These are phyloP conservation scores for Colletotrichum chlorophyti DNA, from an alignment of 2,329 filamentous ascomycete genomes.

Conservation along the genomic window DNA sequence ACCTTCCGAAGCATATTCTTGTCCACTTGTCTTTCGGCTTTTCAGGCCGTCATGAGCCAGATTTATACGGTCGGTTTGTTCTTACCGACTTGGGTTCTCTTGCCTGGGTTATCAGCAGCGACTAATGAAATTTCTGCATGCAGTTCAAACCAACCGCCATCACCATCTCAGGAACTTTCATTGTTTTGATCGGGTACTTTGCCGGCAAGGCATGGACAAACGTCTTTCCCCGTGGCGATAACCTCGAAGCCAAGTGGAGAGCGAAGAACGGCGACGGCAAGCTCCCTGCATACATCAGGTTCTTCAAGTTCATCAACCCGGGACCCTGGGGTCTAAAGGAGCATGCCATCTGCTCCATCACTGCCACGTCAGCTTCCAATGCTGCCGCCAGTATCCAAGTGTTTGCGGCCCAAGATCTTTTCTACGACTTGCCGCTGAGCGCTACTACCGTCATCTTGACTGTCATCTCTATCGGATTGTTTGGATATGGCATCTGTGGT, in stretches of 20 bases:
- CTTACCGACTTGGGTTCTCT: slow-evolving; percentile 1
- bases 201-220: slow-evolving; percentile 54
- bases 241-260: slow-evolving; percentile 54
- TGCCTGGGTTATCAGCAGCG: not conserved
- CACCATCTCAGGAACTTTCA: slow-evolving; percentile 59
- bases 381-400: slow-evolving; percentile 48
- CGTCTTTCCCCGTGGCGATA: slow-evolving; percentile 58
- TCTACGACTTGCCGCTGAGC: slow-evolving; percentile 55
- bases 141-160: slow-evolving; percentile 60
- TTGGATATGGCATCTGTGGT: slow-evolving; percentile 61
- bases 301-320: slow-evolving; percentile 54
- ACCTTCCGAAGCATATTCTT: slow-evolving; percentile 61
- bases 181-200: slow-evolving; percentile 64
- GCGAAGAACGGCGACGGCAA: slow-evolving; percentile 46
- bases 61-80: slow-evolving; percentile 54
- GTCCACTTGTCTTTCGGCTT: slow-evolving; percentile 54
- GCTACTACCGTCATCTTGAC: slow-evolving; percentile 54
- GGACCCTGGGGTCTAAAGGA: slow-evolving; percentile 63
- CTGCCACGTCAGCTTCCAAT: slow-evolving; percentile 60
- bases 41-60: slow-evolving; percentile 62
- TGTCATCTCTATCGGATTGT: slow-evolving; percentile 60
- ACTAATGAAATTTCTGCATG: not conserved
- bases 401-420: slow-evolving; percentile 57
- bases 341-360: slow-evolving; percentile 60
- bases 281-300: slow-evolving; percentile 47